Base-by-base conservation (phyloP, 257 asterid genomes). In the Solanum habrochaites region DNA sequence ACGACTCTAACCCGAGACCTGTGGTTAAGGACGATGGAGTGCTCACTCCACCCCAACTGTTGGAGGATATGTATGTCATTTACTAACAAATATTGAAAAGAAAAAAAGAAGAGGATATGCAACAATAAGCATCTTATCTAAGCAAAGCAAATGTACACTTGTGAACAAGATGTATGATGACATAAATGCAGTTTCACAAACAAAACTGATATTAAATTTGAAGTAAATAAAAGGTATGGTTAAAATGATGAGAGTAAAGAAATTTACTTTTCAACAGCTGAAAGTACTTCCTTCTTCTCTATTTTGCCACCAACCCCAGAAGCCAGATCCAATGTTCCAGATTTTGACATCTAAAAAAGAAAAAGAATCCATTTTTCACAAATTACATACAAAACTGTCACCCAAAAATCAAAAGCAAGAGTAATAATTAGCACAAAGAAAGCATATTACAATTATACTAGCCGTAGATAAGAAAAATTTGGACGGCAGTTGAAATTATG, bases 271-370 rank as follows among this genome's bases (percentile, higher is more conserved):
- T 85, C 83, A 42, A 85, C 71, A 45, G 87, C 87, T 20, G 87
- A 71, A 47, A 71, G 87, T 43, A 85, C 87, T 67, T 85, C 58
- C 20, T 85, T 71, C 52, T 85, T 85, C 82, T 85, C 70, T 32
- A 85, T 71, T 69, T 71, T 85, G 49, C 83, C 87, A 71, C 87
- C 87, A 85, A 85, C 82, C 21, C 83, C 87, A 85, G 83, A 71
- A 27, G 58, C 87, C 82, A 85, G 83, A 85, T 85, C 83, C 42
- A 85, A 72, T 67, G 83, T 37, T 32, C 87, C 87, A 85, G 87
- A 20, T 71, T 85, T 85, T 71, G 87, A 71, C 87, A 85, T 85
- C 83, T 83, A 20, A 14, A 8, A 64, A 6, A 67, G 7, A 58
- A 3, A 16, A 83, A 83, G 25, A 25, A n/a, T 45, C 35, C 83